Evolutionary conservation across 2,329 filamentous ascomycete species (phyloP), one percentile per base, ranked within the genome.

Genomic region (Epichloe amarillans): DNA sequence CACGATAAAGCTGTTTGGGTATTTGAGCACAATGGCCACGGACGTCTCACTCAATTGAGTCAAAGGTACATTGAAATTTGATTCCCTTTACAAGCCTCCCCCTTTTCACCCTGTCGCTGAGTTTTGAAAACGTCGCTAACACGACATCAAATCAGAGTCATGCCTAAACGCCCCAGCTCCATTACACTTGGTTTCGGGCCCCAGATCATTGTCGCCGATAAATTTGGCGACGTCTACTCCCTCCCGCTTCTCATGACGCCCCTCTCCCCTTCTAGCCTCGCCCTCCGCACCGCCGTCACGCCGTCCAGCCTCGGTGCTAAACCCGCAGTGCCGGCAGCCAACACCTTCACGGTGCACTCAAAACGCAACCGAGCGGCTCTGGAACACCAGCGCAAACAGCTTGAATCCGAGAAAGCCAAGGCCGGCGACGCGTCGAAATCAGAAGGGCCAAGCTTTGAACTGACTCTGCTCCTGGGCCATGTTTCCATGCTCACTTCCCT

Each of bases 201-300:
- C 42, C 86, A 82, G 8, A 87, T 98, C 55, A 69, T 97, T 52
- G 82, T 80, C 54, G 91, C 82, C 49, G 93, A 98, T 72, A 98
- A 98, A 67, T 97, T 97, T 62, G 93, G 93, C 57, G 93, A 98
- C 65, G 91, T 96, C 54, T 97, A 95, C 68, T 79, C 86, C 11
- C 69, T 98, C 7, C 91, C 93, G 14, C 72, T 97, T 47, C 49
- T 62, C 53, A 52, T 55, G 46, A 60, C 57, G 37, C 60, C 56
- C 36, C 52, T 51, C 19, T 55, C 58, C 23, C 49, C 47, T 49
- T 56, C 46, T 23, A 41, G 41, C 35, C 50, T 41, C 44, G 49
- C 41, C 44, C 56, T 47, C 53, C 53, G 44, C 46, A 45, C 40
- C 53, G 53, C 37, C 50, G 60, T 35, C 49, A 56, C 33, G 30